phyloP scores from a whole-genome alignment of 352 stramenopile genomes.

The Phytophthora podocarpi region DNA sequence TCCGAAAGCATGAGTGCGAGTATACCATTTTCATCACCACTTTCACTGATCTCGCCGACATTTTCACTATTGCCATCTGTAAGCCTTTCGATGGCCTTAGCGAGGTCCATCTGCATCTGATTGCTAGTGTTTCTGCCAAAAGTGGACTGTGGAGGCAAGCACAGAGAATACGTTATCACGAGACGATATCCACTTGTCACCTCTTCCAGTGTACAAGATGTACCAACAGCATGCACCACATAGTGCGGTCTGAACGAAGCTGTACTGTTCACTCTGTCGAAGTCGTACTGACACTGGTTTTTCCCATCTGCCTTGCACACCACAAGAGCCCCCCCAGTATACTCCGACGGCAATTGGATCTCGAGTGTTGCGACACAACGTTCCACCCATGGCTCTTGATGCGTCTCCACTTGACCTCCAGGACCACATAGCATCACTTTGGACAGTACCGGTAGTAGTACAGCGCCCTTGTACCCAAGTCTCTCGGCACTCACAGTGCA shows the following conservation, averaged over 20 bases:
- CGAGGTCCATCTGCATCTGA: background rate
- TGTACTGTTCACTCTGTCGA: background rate
- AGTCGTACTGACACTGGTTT: background rate
- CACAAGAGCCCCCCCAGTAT: constrained; percentile 3
- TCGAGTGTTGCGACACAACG: constrained; percentile 11
- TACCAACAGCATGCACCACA: constrained; percentile 2
- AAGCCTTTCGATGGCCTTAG: background rate
- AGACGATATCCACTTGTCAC: constrained; percentile 10
- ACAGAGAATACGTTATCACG: constrained; percentile 4
- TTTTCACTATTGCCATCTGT: background rate
- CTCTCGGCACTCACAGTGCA: constrained; percentile 2
- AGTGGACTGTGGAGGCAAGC: background rate
- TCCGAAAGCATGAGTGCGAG: constrained; percentile 4
- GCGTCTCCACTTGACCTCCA: background rate
- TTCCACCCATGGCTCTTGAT: background rate
- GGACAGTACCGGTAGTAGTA: background rate
- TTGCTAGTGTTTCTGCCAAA: background rate
- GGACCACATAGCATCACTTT: constrained; percentile 11
- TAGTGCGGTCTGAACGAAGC: constrained; percentile 11
- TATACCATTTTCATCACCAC: background rate
- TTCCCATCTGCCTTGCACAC: background rate
- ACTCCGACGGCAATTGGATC: constrained; percentile 9
- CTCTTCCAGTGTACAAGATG: background rate
- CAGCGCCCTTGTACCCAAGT: constrained; percentile 5
- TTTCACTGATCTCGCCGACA: no score